These are phyloP conservation scores for Phragmites australis DNA, from an alignment of 176 grass and related monocot species.

Conservation along the genomic window DNA sequence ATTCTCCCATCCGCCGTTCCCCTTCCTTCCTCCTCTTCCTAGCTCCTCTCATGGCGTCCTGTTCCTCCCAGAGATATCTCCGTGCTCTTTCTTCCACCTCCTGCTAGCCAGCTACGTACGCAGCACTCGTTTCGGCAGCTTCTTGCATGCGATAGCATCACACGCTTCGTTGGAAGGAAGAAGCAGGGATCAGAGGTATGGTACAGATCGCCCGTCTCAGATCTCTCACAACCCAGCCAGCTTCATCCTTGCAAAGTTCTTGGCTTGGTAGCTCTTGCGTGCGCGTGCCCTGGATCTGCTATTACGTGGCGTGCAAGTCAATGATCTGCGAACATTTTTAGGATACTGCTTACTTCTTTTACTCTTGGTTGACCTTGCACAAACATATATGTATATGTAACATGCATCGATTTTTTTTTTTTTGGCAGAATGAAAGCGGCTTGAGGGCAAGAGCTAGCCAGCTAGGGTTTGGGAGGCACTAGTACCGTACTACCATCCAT, in stretches of 20 bases:
- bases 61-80: conserved; percentile 32
- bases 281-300: conserved; percentile 59
- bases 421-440: conserved; percentile 26
- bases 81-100: background rate
- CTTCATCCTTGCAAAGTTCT: background rate
- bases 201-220: conserved; percentile 14
- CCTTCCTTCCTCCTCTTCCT: conserved; percentile 21
- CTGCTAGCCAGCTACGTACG: background rate
- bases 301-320: conserved; percentile 46
- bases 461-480: conserved; percentile 56
- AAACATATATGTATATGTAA: background rate
- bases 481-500: background rate
- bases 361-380: background rate
- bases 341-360: background rate
- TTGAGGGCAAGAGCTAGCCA: conserved; percentile 39
- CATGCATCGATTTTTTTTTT: background rate
- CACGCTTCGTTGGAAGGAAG: conserved; percentile 4
- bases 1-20: conserved; percentile 51
- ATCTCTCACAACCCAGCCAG: conserved; percentile 14
- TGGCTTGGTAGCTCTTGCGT: background rate
- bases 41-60: conserved; percentile 41
- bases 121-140: background rate
- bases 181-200: conserved; percentile 30
- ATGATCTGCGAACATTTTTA: conserved; percentile 18
- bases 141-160: conserved; percentile 47